A percentile compares a stretch with the other conserved stretches of the same genome.
Evolutionary conservation across 352 stramenopile genomes (phyloP).

Genomic region (Achlya hypogyna): DNA sequence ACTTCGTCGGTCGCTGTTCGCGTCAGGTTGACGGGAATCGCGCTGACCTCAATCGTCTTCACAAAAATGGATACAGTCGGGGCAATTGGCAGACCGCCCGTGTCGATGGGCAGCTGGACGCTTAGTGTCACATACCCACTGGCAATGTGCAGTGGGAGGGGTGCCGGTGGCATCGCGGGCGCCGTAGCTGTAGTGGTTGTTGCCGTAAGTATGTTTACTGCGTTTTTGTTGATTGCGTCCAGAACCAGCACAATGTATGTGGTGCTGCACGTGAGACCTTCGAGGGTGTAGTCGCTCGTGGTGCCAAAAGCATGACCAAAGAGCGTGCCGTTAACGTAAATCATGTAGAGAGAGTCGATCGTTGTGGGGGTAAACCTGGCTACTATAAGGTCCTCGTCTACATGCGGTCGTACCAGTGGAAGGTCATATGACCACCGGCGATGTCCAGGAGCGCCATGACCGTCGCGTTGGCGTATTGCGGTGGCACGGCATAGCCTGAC

Average conservation of each 20-base stretch:
- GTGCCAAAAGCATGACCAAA: neutral
- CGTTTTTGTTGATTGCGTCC: neutral
- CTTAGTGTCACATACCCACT: neutral
- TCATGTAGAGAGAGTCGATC: neutral
- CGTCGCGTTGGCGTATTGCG: neutral
- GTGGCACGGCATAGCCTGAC: neutral
- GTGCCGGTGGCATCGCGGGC: neutral
- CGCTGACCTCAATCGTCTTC: neutral
- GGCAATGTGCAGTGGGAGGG: neutral
- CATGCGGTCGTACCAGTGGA: neutral
- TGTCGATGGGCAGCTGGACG: neutral
- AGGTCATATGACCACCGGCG: neutral
- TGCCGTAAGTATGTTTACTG: neutral
- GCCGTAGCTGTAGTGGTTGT: neutral
- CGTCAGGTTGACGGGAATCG: neutral
- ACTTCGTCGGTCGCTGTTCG: neutral
- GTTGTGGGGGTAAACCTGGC: neutral
- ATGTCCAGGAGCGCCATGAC: neutral
- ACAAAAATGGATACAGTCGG: neutral
- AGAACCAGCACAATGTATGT: neutral
- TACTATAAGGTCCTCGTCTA: neutral
- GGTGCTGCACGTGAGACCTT: neutral
- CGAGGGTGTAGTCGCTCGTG: conserved; percentile 2
- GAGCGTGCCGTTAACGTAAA: neutral
- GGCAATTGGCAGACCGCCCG: neutral